Evolutionary conservation across 1,284 basidiomycete genomes (phyloP).

Genomic region (Tilletiaria anomala): DNA sequence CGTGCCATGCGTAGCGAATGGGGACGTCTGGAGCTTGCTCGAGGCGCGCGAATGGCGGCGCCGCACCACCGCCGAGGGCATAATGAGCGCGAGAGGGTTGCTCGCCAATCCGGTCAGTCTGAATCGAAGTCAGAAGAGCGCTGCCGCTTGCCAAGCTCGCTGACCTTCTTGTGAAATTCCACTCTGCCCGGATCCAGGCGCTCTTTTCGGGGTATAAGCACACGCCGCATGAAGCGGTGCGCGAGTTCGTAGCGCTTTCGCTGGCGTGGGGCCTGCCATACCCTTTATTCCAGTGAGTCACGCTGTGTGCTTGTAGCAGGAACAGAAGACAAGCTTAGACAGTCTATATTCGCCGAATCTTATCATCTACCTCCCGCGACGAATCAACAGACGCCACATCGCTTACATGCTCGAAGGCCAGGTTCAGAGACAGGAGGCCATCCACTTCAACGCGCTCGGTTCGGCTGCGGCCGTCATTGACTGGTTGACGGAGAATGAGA

Average conservation of each 20-base stretch:
- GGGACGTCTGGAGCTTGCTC: conserved; percentile 46
- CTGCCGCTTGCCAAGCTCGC: background rate
- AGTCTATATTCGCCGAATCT: background rate
- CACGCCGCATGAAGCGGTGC: conserved; percentile 45
- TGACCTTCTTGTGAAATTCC: background rate
- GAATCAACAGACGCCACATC: conserved; percentile 41
- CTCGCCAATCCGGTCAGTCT: conserved; percentile 47
- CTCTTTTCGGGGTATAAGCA: conserved; percentile 46
- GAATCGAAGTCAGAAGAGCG: background rate
- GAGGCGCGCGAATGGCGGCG: conserved; percentile 44
- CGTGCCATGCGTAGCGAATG: conserved; percentile 49
- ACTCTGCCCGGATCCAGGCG: conserved; percentile 36
- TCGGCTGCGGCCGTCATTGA: conserved; percentile 45
- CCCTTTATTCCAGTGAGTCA: conserved; percentile 42
- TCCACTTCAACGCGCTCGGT: conserved; percentile 46
- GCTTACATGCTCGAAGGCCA: conserved; percentile 49
- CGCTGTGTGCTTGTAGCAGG: too few species aligned
- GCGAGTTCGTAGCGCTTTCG: conserved; percentile 44
- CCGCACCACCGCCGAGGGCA: conserved; percentile 45
- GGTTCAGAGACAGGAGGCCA: conserved; percentile 43
- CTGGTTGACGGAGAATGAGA: conserved; percentile 34
- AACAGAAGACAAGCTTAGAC: background rate
- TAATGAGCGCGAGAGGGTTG: conserved; percentile 50
- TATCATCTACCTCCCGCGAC: background rate
- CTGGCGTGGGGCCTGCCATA: conserved; percentile 46